A percentile compares a stretch with the other conserved stretches of the same genome.
phyloP scores from a whole-genome alignment of 352 stramenopile species.

The Globisporangium viniferum region DNA sequence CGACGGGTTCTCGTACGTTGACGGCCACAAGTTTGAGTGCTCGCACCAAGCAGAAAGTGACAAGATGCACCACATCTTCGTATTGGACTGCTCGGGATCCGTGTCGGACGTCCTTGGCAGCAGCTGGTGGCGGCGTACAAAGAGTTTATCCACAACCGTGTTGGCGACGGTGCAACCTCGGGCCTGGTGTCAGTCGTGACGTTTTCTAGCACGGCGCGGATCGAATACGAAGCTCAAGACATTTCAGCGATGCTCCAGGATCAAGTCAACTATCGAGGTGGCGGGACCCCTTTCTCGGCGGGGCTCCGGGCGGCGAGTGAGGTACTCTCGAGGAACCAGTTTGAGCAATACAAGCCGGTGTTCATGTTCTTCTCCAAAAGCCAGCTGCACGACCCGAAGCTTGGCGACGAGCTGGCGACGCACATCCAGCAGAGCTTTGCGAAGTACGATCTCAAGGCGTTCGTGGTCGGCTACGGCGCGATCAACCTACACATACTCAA shows the following conservation, averaged over 20 bases:
- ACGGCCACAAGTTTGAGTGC: conserved; percentile 72
- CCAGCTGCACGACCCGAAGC: conserved; percentile 32
- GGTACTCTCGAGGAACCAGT: conserved; percentile 60
- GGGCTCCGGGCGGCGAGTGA: conserved; percentile 50
- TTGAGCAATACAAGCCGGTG: conserved; percentile 52
- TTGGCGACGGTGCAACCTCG: conserved; percentile 1
- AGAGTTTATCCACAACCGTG: conserved; percentile 59
- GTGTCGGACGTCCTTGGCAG: conserved; percentile 57
- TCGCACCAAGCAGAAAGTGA: conserved; percentile 40
- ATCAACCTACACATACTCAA: conserved; percentile 58
- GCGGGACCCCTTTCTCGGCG: conserved; percentile 40
- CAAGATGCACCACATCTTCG: conserved; percentile 72
- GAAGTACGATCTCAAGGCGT: conserved; percentile 53
- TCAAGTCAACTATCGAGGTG: conserved; percentile 26
- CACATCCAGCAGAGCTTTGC: conserved; percentile 49
- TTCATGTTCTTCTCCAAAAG: conserved; percentile 78
- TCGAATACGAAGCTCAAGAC: conserved; percentile 45
- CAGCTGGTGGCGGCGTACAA: conserved; percentile 45
- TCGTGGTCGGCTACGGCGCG: conserved; percentile 57
- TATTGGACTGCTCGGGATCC: conserved; percentile 70
- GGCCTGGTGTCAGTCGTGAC: conserved; percentile 72
- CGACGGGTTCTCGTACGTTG: conserved; percentile 54
- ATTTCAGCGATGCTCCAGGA: conserved; percentile 35
- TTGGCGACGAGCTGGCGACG: conserved; percentile 38
- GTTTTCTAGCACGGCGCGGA: conserved; percentile 33